Base-by-base conservation (phyloP, 495 filamentous ascomycete species). In the Penicillium bialowiezense region DNA sequence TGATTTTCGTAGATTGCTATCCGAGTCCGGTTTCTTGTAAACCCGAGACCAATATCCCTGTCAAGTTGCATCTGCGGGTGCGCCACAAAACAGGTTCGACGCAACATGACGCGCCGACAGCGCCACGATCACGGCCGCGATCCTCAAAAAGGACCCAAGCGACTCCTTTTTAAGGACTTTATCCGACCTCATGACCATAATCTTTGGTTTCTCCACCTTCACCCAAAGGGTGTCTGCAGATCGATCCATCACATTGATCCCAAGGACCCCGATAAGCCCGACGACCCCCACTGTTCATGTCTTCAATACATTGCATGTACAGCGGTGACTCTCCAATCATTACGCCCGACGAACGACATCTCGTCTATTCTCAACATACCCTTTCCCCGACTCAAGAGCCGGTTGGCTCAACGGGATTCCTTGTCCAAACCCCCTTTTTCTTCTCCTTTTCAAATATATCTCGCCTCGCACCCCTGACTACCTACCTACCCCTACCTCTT, bases 1-100 rank as follows among this genome's bases (percentile, higher is more conserved):
- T 63, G 54, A 52, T 55, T 34, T 42, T 43, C 69, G 68, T 73
- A 88, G 85, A 73, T 75, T 88, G 53, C 73, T 88, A 40, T 85
- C 83, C 52, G 85, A 88, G 71, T 88, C 85, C 52, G 85, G 85
- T 61, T 88, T 88, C 73, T 72, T 88, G 65, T 88, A 81, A 32
- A 76, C 55, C 41, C 45, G 60, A 35, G 54, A 50, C 52, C 51
- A 51, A 52, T 44, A 54, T 45, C 58, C 57, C 48, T 62, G 61
- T 63, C 57, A 37, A 43, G 50, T 50, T 63, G 49, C 57, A 54
- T 43, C 60, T 57, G 46, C 56, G 41, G 52, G 59, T 29, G 50
- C 56, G 48, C 52, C 43, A 41, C 50, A 43, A 47, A 43, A 40
- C 56, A 51, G 53, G 48, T 48, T 50, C 40, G 53, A 52, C 48